A percentile compares a stretch with the other conserved stretches of the same genome.
Evolutionary conservation across 805 yeast species (phyloP).

Genomic region (baker's yeast (Saccharomyces cerevisiae)): DNA sequence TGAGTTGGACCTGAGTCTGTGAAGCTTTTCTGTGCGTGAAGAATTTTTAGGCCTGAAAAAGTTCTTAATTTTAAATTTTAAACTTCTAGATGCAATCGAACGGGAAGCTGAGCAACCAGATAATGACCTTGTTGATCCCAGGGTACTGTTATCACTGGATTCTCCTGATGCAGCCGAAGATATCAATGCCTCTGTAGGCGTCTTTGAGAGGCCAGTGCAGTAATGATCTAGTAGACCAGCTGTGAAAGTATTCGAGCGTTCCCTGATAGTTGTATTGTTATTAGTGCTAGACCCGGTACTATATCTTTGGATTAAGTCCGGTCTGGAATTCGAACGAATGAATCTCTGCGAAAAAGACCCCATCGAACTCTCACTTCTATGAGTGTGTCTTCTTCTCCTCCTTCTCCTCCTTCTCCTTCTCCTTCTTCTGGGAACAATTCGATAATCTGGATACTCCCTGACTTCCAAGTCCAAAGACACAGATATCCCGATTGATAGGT

Average conservation of each 20-base stretch:
- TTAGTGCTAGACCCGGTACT: background rate
- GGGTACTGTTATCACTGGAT: background rate
- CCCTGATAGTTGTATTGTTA: background rate
- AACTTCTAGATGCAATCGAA: background rate
- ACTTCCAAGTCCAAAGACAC: slow-evolving; percentile 66
- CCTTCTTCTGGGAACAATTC: slow-evolving; percentile 75
- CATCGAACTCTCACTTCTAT: background rate
- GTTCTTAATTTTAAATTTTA: background rate
- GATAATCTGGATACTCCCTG: slow-evolving; percentile 64
- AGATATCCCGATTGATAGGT: slow-evolving; percentile 65
- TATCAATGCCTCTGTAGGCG: background rate
- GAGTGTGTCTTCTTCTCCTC: background rate
- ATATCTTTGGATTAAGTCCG: background rate
- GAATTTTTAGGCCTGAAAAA: background rate
- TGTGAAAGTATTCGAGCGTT: background rate
- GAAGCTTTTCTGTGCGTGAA: background rate
- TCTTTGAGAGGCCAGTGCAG: background rate
- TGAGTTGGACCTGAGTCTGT: background rate
- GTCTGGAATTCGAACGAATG: background rate
- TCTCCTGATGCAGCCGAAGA: background rate
- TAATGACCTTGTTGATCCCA: background rate
- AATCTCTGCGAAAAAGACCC: background rate
- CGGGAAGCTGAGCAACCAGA: background rate
- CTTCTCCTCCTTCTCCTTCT: slow-evolving; percentile 34
- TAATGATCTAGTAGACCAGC: background rate